Base-by-base conservation (phyloP, 345 rosid species). In the Fremontodendron californicum region DNA sequence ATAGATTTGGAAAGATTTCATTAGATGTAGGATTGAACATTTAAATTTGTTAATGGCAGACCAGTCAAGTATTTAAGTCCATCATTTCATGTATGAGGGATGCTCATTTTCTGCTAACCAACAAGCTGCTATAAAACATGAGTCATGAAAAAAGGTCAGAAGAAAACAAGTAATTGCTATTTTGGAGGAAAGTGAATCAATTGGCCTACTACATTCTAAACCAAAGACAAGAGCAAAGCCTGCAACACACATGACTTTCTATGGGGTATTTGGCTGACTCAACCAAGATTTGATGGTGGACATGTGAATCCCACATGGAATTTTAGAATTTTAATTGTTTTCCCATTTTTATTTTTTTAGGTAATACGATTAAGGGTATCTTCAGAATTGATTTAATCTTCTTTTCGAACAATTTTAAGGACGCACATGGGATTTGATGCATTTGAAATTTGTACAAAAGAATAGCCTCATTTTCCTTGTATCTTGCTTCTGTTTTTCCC, bases 241-340 rank as follows among this genome's bases (percentile, higher is more conserved):
- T 58, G 76, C 73, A 68, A 77, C 39, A 49, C 10, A 15, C 78
- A 67, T 64, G 69, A 79, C 85, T 61, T 62, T 39, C 2, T 40
- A 78, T 76, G 80, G 72, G 79, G 66, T 21, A 43, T 27, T 33
- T 6, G 37, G 58, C 55, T 27, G 57, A 58, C 13, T 60, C 63
- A 43, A n/a, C 23, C 6, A 6, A n/a, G 60, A 51, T 57, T 78
- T 52, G 83, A 80, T 64, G 10, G 78, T 27, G 81, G 69, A 77
- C 89, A 80, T 68, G 87, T 81, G 87, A 82, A 74, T 46, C 68
- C 83, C 88, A 78, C 84, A 81, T 63, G 81, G 69, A 75, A 69
- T 35, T 74, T 54, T 55, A 4, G 63, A 48, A 49, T 40, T 21
- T 40, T 21, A 12, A 2, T 46, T 23, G 11, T 13, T n/a, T 19